phyloP scores from a whole-genome alignment of 2,329 filamentous ascomycete genomes.

The Botryotinia globosa region DNA sequence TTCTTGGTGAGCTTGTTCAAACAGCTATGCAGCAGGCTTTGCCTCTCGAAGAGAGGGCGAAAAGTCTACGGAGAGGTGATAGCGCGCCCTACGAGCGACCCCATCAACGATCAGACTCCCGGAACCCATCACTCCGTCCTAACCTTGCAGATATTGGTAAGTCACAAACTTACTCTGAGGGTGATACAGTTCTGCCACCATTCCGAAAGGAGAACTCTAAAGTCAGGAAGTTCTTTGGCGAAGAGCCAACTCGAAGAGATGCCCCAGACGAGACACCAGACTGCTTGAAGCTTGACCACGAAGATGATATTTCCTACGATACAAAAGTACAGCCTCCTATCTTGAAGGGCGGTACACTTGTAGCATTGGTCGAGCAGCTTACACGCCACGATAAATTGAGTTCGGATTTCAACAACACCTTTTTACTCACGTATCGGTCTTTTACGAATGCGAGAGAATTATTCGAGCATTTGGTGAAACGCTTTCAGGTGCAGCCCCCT shows the following conservation, averaged over 20 bases:
- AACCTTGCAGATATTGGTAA: conserved; percentile 32
- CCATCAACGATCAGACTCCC: conserved; percentile 58
- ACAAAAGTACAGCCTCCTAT: conserved; percentile 70
- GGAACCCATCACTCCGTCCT: conserved; percentile 36
- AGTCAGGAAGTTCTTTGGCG: conserved; percentile 64
- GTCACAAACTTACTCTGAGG: conserved; percentile 63
- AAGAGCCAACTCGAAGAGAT: conserved; percentile 48
- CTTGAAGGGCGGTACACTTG: conserved; percentile 84
- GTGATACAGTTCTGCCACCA: conserved; percentile 47
- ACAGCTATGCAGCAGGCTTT: conserved; percentile 47
- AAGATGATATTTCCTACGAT: conserved; percentile 87
- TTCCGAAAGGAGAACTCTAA: conserved; percentile 62
- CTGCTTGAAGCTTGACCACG: conserved; percentile 82
- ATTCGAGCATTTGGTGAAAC: conserved; percentile 86
- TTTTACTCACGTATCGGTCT: conserved; percentile 92
- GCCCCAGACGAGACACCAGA: conserved; percentile 73
- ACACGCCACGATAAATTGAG: conserved; percentile 95
- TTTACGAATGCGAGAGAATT: conserved; percentile 89
- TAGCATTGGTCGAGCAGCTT: conserved; percentile 88
- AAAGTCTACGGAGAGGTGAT: conserved; percentile 55
- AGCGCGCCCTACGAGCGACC: conserved; percentile 54
- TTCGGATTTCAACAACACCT: conserved; percentile 94
- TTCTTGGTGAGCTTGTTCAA: conserved; percentile 78
- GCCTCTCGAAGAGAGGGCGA: conserved; percentile 41
- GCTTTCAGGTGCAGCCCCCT: conserved; percentile 90